phyloP scores from a whole-genome alignment of 1,139 yeast genomes.

The Meyerozyma sp. region DNA sequence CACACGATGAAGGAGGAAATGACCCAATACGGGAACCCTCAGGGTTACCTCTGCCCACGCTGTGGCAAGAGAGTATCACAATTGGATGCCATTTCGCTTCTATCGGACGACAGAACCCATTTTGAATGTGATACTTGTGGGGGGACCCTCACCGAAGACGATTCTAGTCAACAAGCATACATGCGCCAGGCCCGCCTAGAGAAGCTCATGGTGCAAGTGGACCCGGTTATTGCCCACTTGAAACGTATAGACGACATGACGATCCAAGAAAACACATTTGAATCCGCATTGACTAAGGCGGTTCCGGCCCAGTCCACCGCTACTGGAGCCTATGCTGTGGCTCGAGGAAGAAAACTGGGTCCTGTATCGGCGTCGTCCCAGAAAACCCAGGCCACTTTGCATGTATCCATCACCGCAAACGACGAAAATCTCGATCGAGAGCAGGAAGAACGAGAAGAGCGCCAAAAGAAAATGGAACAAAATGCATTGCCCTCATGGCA shows the following conservation, averaged over 20 bases:
- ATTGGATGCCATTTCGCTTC: constrained; percentile 77
- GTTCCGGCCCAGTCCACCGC: constrained; percentile 79
- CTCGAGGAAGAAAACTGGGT: constrained; percentile 19
- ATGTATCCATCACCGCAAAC: constrained; percentile 87
- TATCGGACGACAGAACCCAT: constrained; percentile 73
- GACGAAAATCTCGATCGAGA: constrained; percentile 74
- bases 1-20: constrained; percentile 74
- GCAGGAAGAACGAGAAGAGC: constrained; percentile 61
- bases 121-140: constrained; percentile 86
- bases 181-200: constrained; percentile 81
- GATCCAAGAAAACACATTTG: constrained; percentile 86
- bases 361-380: constrained; percentile 26
- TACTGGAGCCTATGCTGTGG: constrained; percentile 49
- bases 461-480: constrained; percentile 72
- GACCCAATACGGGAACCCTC: constrained; percentile 79
- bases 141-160: constrained; percentile 76
- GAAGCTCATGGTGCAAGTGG: constrained; percentile 80
- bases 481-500: constrained; percentile 98
- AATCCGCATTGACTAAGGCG: constrained; percentile 68
- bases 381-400: constrained; percentile 66
- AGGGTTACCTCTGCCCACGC: constrained; percentile 86
- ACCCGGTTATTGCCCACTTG: constrained; percentile 78
- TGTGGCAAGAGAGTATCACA: constrained; percentile 80
- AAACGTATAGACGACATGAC: constrained; percentile 81
- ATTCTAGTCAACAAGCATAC: constrained; percentile 75